A percentile compares a stretch with the other conserved stretches of the same genome.
phyloP scores from a whole-genome alignment of 2,329 filamentous ascomycete species.

The Aspergillus luchuensis region DNA sequence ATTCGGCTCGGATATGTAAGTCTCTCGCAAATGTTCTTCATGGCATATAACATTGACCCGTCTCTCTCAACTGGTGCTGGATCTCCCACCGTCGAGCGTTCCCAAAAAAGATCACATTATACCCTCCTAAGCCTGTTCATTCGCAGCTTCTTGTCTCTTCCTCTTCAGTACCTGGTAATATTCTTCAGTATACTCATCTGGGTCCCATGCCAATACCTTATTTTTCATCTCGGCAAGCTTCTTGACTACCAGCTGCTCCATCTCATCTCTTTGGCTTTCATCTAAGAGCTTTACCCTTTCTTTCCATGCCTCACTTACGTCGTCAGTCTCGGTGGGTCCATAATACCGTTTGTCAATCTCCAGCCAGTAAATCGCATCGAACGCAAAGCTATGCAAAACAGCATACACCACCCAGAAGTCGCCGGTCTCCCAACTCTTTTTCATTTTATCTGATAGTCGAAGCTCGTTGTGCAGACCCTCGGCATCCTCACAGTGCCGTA shows the following conservation, averaged over 20 bases:
- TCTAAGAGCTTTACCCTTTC: neutral
- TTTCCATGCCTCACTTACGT: no score
- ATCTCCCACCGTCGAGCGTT: accelerated
- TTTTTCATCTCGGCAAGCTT: neutral
- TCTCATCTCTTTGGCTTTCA: neutral
- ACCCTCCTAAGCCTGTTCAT: no score
- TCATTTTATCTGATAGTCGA: neutral
- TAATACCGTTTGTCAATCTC: neutral
- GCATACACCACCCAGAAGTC: neutral
- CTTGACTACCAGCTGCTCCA: neutral
- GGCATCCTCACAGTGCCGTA: neutral
- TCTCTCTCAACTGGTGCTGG: no score
- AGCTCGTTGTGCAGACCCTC: accelerated
- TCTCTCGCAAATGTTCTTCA: no score
- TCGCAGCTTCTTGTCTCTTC: no score
- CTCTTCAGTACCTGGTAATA: no score
- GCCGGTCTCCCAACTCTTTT: neutral
- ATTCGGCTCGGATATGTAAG: no score
- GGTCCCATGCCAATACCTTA: no score
- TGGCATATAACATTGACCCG: no score
- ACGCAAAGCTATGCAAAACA: neutral
- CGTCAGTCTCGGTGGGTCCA: neutral
- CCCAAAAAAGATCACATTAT: accelerated
- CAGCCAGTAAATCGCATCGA: neutral
- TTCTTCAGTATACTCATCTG: no score